Base-by-base conservation (phyloP, 495 filamentous ascomycete genomes). In the Penicillium desertorum region DNA sequence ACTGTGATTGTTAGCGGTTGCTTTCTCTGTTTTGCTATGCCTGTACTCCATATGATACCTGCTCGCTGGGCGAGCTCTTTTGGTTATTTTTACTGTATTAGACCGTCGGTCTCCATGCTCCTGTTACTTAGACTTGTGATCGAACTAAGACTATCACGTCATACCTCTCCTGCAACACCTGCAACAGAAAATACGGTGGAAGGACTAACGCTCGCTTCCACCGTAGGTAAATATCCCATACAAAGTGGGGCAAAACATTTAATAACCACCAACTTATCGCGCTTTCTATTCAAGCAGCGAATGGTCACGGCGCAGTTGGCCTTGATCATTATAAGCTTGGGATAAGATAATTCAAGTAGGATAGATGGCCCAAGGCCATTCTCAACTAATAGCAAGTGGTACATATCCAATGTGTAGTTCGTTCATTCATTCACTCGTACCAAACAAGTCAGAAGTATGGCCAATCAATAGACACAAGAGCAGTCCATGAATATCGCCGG, bases 391-490 rank as follows among this genome's bases (percentile, higher is more conserved):
- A 47, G 27, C 14, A 32, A 39, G 8, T 39, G 36, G 9, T 16
- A 19, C 37, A 25, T 43, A 55, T 58, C 41, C 45, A 45, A 64
- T 62, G 54, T 64, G 59, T 70, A 44, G 56, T 71, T 74, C 72
- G 65, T 76, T 74, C 66, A 71, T 69, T 74, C 71, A 64, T 75
- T 73, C 63, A 71, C 71, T 76, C 73, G 56, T 76, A 63, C 64
- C 66, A 66, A 68, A 49, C 62, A 56, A 57, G 20, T 55, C 53
- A 55, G 39, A 34, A 45, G 53, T 55, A 55, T 42, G 32, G 32
- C 34, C 45, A 27, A 57, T 17, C 32, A 30, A 59, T 30, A 37
- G 41, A 51, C 57, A 56, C 20, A 56, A 59, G 47, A 54, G 45
- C 39, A 63, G 29, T 54, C 59, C 41, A 54, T 48, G 22, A 52